A percentile compares a stretch with the other conserved stretches of the same genome.
phyloP scores from a whole-genome alignment of 2,329 filamentous ascomycete genomes.

The Gaeumannomyces tritici region DNA sequence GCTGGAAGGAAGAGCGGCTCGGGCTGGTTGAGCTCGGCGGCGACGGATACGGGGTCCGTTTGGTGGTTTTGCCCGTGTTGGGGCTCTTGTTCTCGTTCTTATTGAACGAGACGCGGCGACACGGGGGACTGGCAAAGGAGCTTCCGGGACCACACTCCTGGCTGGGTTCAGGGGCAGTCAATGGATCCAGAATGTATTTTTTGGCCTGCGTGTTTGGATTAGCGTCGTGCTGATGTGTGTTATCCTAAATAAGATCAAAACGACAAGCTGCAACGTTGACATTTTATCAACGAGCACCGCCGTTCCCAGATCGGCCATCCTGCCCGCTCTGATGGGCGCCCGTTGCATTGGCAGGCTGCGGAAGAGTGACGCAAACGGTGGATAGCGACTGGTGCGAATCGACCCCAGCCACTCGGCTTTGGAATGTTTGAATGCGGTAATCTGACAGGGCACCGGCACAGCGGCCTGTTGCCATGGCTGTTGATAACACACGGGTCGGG shows the following conservation, averaged over 20 bases:
- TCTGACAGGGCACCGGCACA: background rate
- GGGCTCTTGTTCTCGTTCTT: conserved; percentile 9
- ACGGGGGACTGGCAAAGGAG: conserved; percentile 34
- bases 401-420: background rate
- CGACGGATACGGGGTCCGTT: conserved; percentile 24
- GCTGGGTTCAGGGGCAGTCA: conserved; percentile 57
- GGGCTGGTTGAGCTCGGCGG: conserved; percentile 47
- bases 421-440: background rate
- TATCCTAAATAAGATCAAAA: background rate
- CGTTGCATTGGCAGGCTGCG: background rate
- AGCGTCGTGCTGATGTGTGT: background rate
- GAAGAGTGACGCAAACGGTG: background rate
- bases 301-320: background rate
- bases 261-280: background rate
- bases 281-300: background rate
- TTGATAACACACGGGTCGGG: background rate
- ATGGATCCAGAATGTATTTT: conserved; percentile 59
- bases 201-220: conserved; percentile 38
- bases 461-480: background rate
- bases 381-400: background rate
- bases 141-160: conserved; percentile 57
- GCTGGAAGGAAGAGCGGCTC: conserved; percentile 33
- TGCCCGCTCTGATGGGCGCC: background rate
- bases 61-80: conserved; percentile 10
- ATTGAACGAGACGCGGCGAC: conserved; percentile 12